Evolutionary conservation across 192 early-diverging fungal species (phyloP).

Genomic region (Entomortierella chlamydospora): DNA sequence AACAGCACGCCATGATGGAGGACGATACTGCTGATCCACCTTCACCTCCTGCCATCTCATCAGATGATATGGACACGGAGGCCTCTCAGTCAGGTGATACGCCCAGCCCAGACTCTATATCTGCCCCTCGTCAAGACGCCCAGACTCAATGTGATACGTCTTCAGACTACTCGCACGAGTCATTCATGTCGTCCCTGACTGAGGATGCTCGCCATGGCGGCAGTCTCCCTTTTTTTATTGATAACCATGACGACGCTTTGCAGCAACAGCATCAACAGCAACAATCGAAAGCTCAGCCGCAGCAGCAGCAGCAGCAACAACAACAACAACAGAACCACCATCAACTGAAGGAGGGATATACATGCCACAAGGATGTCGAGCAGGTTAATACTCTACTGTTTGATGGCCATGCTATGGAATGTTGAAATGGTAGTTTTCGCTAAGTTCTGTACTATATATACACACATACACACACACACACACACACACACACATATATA

Average conservation of each 20-base stretch:
- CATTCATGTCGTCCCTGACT: conserved; percentile 17
- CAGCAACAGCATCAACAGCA: conserved; percentile 6
- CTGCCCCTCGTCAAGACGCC: conserved; percentile 18
- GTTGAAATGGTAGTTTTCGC: not conserved
- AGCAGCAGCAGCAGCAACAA: conserved; percentile 3
- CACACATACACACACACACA: too few relatives aligned
- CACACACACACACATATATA: too few relatives aligned
- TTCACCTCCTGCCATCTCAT: conserved; percentile 46
- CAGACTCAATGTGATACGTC: conserved; percentile 30
- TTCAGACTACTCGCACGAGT: conserved; percentile 19
- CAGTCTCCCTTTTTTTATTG: conserved; percentile 19
- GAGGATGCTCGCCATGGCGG: not conserved
- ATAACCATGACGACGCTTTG: conserved; percentile 3
- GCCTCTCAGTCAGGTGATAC: conserved; percentile 28
- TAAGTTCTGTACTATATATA: too few relatives aligned
- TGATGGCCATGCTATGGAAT: not conserved
- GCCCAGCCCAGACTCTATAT: conserved; percentile 11
- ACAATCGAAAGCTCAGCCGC: not conserved
- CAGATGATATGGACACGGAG: conserved; percentile 55
- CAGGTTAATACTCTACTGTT: not conserved
- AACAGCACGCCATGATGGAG: conserved; percentile 37
- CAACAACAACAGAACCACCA: not conserved
- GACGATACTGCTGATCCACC: conserved; percentile 45
- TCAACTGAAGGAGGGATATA: not conserved
- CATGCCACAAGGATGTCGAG: not conserved